Evolutionary conservation across 2,329 filamentous ascomycete genomes (phyloP), one percentile per base, ranked within the genome.

Genomic region (Xylaria sp.): DNA sequence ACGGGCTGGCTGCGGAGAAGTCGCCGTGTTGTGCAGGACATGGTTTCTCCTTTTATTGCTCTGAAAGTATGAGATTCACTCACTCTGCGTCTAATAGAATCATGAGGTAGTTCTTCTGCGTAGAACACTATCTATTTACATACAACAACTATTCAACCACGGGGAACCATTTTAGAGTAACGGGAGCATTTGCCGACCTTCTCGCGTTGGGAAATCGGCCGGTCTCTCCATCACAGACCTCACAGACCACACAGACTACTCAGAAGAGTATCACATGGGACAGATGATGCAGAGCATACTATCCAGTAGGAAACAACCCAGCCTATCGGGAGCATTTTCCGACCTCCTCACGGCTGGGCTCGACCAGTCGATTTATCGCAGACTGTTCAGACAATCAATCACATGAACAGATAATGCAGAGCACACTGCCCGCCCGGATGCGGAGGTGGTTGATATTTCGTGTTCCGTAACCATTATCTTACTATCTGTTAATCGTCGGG

Each of bases 121-220:
- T 15, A 41, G 11, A 43, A 7, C n/a, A 19, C 9, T 9, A 43
- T 7, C 49, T 53, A 53, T 53, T 41, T 53, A 41, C 49, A 21
- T 9, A 41, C 33, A n/a, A n/a, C n/a, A n/a, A n/a, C n/a, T n/a
- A n/a, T n/a, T n/a, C n/a, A n/a, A n/a, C n/a, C n/a, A n/a, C n/a
- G n/a, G 4, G 37, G n/a, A 27, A 53, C n/a, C 23, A 17, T 13
- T 4, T 7, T 19, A 51, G 19, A 4, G 15, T 41, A 40, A 21
- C 49, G 49, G 49, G 35, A 43, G 35, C 37, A 53, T 53, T 41
- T 53, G 19, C 49, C 49, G 49, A 33, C 25, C 25, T 53, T 37
- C 23, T 6, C 7, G n/a, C n/a, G 15, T 21, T 53, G 6, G 8
- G 37, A n/a, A n/a, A 23, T 41, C 31, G 25, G 11, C 25, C 49